Base-by-base conservation (phyloP, 306 rosid species). In the Castanea sativa region DNA sequence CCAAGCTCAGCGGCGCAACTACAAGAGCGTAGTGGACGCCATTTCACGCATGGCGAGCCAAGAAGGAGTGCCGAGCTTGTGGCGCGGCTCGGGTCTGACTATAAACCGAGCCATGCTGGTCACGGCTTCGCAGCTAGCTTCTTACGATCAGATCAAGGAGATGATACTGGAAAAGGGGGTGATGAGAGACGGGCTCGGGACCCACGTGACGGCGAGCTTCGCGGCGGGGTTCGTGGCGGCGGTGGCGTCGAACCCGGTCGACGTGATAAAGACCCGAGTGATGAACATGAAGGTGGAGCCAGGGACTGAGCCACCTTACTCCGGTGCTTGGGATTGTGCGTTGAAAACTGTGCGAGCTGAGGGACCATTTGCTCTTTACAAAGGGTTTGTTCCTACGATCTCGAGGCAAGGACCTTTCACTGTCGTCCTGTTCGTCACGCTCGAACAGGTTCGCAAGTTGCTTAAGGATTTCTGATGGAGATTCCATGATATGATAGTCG, bases 401-500 rank as follows among this genome's bases (percentile, higher is more conserved):
- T 92, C 94, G 0, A 84, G 97, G 82, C 97, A 92, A 78, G 97
- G 97, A 4, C 94, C 97, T 13, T 92, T 92, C 74, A 92, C 97
- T 0, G 88, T 92, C 23, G 94, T 90, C 18, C 88, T 92, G 71
- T 92, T 92, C 64, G 97, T 92, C 41, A 92, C 97, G 10, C 76
- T 92, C 23, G 97, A 92, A 29, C 97, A 92, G 75, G 93, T 92
- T 59, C 89, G 97, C 19, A 90, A 90, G 83, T 43, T 92, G 90
- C 59, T 92, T 45, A 90, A 87, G 74, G 97, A 92, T 84, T 92
- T 88, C 87, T 92, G 85, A 88, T 49, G 43, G 19, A 12, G 19
- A 68, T 64, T 23, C 33, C 14, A 45, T 43, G 55, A 25, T 32
- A 45, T 27, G 55, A 25, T 32, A 6, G 67, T 57, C 25, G 81